Conservation (phyloP, 352 stramenopile species). For the Detonula confervacea region DNA sequence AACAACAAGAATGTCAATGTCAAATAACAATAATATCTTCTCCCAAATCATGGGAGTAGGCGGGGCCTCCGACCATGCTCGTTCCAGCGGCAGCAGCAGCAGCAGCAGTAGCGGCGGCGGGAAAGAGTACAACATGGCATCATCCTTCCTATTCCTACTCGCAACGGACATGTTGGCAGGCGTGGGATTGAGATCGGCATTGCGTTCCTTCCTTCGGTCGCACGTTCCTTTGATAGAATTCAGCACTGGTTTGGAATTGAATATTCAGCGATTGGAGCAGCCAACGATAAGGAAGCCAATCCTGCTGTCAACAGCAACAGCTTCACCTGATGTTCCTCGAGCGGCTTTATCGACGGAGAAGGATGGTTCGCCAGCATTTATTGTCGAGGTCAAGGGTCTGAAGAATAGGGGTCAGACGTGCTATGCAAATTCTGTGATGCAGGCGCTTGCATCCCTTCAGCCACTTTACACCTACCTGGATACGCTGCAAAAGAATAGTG, state of each 20-base stretch:
- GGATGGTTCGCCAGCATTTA: too few species aligned
- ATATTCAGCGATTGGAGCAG: conserved; percentile 4
- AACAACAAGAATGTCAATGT: neutral
- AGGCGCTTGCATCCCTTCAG: conserved; percentile 74
- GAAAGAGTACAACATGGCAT: neutral
- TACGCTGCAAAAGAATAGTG: conserved; percentile 34
- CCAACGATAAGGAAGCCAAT: neutral
- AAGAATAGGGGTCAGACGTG: conserved; percentile 87
- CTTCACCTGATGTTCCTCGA: neutral
- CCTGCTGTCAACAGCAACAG: neutral
- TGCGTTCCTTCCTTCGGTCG: conserved; percentile 20
- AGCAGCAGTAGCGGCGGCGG: neutral
- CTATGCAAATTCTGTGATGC: conserved; percentile 86
- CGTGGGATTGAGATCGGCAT: conserved; percentile 6
- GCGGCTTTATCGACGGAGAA: neutral
- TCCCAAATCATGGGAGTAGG: neutral
- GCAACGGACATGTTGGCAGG: conserved; percentile 21
- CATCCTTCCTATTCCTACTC: conserved; percentile 25
- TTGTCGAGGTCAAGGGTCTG: conserved; percentile 57
- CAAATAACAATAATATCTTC: too few species aligned
- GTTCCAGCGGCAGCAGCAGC: neutral
- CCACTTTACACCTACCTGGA: conserved; percentile 68
- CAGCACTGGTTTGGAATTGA: neutral
- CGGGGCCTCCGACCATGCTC: neutral
- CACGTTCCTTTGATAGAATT: conserved; percentile 20